Evolutionary conservation across 192 early-diverging fungal species (phyloP), one percentile per base, ranked within the genome.

Genomic region (Pilaira anomala): DNA sequence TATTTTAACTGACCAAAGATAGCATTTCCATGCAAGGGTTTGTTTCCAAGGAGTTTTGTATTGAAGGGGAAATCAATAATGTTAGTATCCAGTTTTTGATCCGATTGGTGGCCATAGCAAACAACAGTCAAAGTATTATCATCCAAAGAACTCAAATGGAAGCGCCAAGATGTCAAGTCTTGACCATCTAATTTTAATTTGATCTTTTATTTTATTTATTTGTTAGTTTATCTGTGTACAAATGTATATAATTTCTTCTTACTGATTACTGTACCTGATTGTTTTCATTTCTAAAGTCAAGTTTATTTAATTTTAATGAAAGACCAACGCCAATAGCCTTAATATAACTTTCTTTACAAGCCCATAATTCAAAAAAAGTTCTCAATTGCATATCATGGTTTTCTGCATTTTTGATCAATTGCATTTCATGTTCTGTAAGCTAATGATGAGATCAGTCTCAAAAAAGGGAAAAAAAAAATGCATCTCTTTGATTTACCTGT

Each of bases 281-380:
- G 13, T 36, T 11, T 36, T 55, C 53, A 55, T 55, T 55, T 30
- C 28, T 55, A 36, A 55, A 55, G 30, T 46, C 44, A 46, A 64
- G 21, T 28, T 49, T 51, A 50, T 24, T 18, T 22, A 68, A 41
- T 14, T 68, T 58, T 7, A 50, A 41, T 16, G 36, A 40, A 5
- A 68, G 51, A 5, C 66, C 66, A 16, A 50, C 29, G 7, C 66
- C 66, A n/a, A 53, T 51, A 22, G 66, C 66, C 25, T 68, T 68
- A 19, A 60, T 60, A 51, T 68, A 61, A 33, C 66, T 68, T 44
- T 68, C 66, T 52, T 68, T 68, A 33, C 55, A 52, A 2, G 30
- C 66, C 66, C 66, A 68, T 13, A 68, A 9, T 26, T 68, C 55
- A 41, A 53, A 68, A 40, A 68, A 68, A 21, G 36, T 61, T 48